Conservation (phyloP, 257 asterid genomes). For the Perilla frutescens region DNA sequence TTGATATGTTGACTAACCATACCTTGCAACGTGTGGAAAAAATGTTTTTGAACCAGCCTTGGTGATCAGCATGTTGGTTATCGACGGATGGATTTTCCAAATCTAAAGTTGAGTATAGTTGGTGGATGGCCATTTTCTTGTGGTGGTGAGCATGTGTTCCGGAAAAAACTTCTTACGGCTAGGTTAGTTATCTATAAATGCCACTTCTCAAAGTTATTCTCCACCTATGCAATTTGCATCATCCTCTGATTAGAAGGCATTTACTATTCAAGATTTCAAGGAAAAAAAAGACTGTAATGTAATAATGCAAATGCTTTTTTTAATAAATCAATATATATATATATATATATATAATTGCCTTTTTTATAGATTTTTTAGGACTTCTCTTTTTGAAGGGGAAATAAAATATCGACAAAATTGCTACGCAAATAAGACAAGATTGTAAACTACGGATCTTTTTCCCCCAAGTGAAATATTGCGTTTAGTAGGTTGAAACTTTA, state of each 20-base stretch:
- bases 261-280: too few species aligned
- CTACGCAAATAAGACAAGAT: background rate
- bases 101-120: slow-evolving; percentile 71
- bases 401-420: background rate
- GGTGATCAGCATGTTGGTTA: slow-evolving; percentile 94
- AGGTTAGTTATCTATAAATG: slow-evolving; percentile 50
- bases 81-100: slow-evolving; percentile 68
- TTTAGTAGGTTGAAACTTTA: background rate
- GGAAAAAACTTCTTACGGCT: slow-evolving; percentile 71
- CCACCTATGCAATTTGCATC: background rate
- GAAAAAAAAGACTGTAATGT: background rate
- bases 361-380: background rate
- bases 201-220: slow-evolving; percentile 2
- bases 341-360: too few species aligned
- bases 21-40: slow-evolving; percentile 23
- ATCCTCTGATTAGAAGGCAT: slow-evolving; percentile 22
- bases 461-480: background rate
- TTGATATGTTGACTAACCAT: slow-evolving; percentile 8
- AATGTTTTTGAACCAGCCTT: slow-evolving; percentile 60
- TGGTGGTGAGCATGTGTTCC: slow-evolving; percentile 67
- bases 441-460: background rate
- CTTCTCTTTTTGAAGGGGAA: background rate
- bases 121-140: slow-evolving; percentile 98
- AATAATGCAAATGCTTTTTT: background rate
- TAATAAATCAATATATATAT: background rate